Evolutionary conservation across 805 yeast genomes (phyloP).

Genomic region (Starmera amethionina): DNA sequence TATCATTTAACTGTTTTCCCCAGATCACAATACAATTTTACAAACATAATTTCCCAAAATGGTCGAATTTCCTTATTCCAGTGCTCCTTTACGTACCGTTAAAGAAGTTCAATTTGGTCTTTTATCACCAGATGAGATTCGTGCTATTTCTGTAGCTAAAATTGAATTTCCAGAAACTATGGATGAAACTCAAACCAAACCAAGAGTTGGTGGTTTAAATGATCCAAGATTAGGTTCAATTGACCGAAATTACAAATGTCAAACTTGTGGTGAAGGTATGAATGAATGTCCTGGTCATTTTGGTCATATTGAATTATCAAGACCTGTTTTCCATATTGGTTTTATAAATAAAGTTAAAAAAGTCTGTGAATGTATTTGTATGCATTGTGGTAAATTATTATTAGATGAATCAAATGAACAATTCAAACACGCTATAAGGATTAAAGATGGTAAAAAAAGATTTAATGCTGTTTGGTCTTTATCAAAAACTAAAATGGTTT

Average conservation of each 20-base stretch:
- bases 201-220: conserved; percentile 93
- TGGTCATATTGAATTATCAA: conserved; percentile 97
- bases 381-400: conserved; percentile 95
- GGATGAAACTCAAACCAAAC: conserved; percentile 93
- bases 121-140: conserved; percentile 92
- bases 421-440: conserved; percentile 81
- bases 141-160: conserved; percentile 96
- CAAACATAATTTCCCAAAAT: conserved; percentile 13
- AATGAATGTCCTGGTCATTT: conserved; percentile 99
- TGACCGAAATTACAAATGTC: conserved; percentile 95
- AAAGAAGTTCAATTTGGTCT: conserved; percentile 98
- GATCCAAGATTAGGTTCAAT: conserved; percentile 97
- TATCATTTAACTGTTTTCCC: background rate
- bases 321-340: conserved; percentile 97
- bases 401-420: conserved; percentile 63
- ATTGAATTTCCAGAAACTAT: conserved; percentile 99
- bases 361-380: conserved; percentile 92
- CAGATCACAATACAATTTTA: no score
- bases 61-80: conserved; percentile 78
- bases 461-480: conserved; percentile 94
- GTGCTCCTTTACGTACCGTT: conserved; percentile 96
- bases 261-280: conserved; percentile 99
- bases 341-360: conserved; percentile 90
- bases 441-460: conserved; percentile 90
- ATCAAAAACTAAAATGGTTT: conserved; percentile 86